Percentiles rank a stretch among this genome's conserved stretches.
Evolutionary conservation across 2,329 filamentous ascomycete genomes (phyloP).

Genomic region (Madurella mycetomatis): DNA sequence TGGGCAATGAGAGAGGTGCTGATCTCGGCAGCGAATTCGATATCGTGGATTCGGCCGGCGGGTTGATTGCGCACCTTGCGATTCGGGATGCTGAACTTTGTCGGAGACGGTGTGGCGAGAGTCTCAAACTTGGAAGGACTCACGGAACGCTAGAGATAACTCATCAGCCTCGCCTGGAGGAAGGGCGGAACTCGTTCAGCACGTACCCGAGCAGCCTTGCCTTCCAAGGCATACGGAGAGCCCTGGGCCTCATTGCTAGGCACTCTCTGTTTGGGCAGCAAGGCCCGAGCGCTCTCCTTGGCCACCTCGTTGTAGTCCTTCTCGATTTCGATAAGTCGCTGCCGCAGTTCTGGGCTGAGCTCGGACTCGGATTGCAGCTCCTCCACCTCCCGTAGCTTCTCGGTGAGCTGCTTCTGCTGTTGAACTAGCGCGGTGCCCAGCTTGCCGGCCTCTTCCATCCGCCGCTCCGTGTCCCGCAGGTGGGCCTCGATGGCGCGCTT

Average conservation of each 20-base stretch:
- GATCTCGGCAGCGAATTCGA: conserved; percentile 97
- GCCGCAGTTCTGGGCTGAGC: conserved; percentile 74
- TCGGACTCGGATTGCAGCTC: conserved; percentile 71
- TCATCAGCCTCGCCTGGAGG: conserved; percentile 10
- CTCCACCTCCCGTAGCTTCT: conserved; percentile 80
- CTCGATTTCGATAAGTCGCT: conserved; percentile 81
- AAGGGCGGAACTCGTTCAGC: neutral
- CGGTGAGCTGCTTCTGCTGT: conserved; percentile 77
- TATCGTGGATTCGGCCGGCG: conserved; percentile 83
- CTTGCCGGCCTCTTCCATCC: conserved; percentile 86
- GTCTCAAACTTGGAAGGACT: conserved; percentile 77
- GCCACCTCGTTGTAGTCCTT: conserved; percentile 94
- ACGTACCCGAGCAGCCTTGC: conserved; percentile 50
- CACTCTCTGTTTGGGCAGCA: conserved; percentile 78
- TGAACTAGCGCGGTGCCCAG: conserved; percentile 82
- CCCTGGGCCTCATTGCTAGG: conserved; percentile 61
- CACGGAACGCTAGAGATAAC: conserved; percentile 54
- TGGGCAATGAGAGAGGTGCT: conserved; percentile 92
- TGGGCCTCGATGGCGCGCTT: conserved; percentile 88
- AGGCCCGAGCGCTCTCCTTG: conserved; percentile 80
- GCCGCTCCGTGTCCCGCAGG: conserved; percentile 83
- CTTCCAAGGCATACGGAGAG: conserved; percentile 52
- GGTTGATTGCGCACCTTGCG: conserved; percentile 88
- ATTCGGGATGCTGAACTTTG: conserved; percentile 81
- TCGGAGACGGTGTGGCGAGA: conserved; percentile 79